Conservation (phyloP, 2,329 filamentous ascomycete species). For the Rutstroemia sp. region DNA sequence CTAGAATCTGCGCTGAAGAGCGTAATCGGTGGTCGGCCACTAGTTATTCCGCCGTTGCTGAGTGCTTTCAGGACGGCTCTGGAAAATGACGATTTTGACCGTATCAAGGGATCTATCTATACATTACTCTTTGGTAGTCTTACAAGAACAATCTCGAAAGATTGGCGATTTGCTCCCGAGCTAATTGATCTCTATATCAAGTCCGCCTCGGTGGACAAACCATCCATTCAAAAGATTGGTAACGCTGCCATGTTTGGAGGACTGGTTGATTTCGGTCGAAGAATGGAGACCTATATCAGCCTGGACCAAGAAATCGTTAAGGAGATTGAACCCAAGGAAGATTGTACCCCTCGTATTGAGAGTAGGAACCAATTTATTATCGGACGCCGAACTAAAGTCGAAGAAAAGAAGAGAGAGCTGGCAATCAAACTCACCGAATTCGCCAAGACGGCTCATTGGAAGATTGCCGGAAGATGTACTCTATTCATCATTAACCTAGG, state of each 20-base stretch:
- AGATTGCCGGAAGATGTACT: slow-evolving; percentile 82
- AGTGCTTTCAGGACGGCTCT: slow-evolving; percentile 72
- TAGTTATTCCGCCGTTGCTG: slow-evolving; percentile 86
- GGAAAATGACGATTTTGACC: slow-evolving; percentile 72
- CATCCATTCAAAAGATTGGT: slow-evolving; percentile 86
- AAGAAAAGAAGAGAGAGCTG: slow-evolving; percentile 73
- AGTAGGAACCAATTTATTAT: slow-evolving; percentile 68
- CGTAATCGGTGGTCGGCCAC: slow-evolving; percentile 75
- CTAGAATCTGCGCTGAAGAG: slow-evolving; percentile 91
- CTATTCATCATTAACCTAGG: slow-evolving; percentile 88
- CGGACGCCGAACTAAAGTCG: slow-evolving; percentile 68
- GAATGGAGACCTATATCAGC: slow-evolving; percentile 79
- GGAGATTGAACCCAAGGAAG: slow-evolving; percentile 19
- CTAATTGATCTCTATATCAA: slow-evolving; percentile 85
- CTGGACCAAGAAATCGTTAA: slow-evolving; percentile 65
- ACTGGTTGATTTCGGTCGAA: slow-evolving; percentile 84
- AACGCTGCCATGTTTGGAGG: slow-evolving; percentile 69
- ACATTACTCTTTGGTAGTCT: slow-evolving; percentile 84
- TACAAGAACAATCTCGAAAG: slow-evolving; percentile 76
- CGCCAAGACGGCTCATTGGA: slow-evolving; percentile 84
- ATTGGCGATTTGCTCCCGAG: slow-evolving; percentile 93
- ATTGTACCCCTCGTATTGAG: slow-evolving; percentile 41
- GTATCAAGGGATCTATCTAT: slow-evolving; percentile 92
- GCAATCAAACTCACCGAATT: slow-evolving; percentile 74
- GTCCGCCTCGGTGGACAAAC: slow-evolving; percentile 83